Percentiles rank a stretch among this genome's conserved stretches.
phyloP scores from a whole-genome alignment of 2,329 filamentous ascomycete species.

The Paraphaeosphaeria sporulosa region DNA sequence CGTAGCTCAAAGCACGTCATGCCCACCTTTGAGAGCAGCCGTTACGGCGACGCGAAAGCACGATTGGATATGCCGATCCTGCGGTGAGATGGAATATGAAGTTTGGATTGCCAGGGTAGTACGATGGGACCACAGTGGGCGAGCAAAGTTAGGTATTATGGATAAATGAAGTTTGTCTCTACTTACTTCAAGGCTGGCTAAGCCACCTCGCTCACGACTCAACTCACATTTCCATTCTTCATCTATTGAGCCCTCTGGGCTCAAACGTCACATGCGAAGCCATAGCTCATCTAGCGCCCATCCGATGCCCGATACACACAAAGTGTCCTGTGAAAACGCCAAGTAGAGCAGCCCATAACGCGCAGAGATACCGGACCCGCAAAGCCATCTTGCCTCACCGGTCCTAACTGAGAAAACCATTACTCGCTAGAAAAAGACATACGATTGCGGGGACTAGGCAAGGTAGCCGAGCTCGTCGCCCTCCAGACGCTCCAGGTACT shows the following conservation, averaged over 20 bases:
- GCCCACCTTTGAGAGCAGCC: not conserved
- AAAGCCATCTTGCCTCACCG: not conserved
- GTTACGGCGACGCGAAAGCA: not conserved
- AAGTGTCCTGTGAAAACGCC: conserved; percentile 12
- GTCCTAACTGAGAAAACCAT: conserved; percentile 10
- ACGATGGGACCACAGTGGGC: not conserved
- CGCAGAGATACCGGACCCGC: not conserved
- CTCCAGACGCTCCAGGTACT: conserved; percentile 95
- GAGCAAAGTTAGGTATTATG: not conserved
- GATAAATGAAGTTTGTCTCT: not conserved
- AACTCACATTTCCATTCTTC: not conserved
- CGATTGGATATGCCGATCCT: too few relatives aligned
- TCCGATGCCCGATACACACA: conserved; percentile 1
- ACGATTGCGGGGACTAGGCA: conserved; percentile 60
- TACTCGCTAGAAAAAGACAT: conserved; percentile 17
- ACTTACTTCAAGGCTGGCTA: not conserved
- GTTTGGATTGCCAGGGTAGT: too few relatives aligned
- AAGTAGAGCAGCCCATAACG: not conserved
- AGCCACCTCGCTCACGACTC: not conserved
- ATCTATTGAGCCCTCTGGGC: conserved; percentile 4
- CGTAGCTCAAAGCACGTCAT: conserved; percentile 5
- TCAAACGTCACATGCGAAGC: conserved; percentile 12
- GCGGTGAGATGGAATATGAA: too few relatives aligned
- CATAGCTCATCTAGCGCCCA: conserved; percentile 15
- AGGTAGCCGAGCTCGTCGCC: conserved; percentile 95